Evolutionary conservation across 1,284 basidiomycete species (phyloP).

Genomic region (Puccinia novopanici): DNA sequence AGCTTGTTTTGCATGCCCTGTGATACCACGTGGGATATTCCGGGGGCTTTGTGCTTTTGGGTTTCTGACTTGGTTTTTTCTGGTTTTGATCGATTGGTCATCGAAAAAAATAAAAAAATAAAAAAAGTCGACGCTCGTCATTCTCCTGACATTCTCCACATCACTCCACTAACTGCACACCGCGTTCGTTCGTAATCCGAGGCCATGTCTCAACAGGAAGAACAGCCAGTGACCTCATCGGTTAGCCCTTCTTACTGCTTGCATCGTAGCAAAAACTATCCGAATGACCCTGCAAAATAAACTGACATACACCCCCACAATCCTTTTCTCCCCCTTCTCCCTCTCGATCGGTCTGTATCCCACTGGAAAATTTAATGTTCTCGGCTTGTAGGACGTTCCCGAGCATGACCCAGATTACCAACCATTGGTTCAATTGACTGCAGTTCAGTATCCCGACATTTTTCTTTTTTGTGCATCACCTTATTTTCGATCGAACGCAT

Average conservation of each 20-base stretch:
- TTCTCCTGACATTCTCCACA: not conserved
- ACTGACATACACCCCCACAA: not conserved
- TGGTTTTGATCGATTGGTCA: too few species aligned
- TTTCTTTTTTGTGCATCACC: not conserved
- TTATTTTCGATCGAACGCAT: not conserved
- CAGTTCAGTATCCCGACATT: not conserved
- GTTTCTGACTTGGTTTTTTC: too few species aligned
- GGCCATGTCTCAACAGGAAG: not conserved
- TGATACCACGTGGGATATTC: too few species aligned
- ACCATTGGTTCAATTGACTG: constrained; percentile 13
- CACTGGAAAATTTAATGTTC: not conserved
- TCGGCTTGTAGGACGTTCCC: not conserved
- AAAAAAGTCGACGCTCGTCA: not conserved
- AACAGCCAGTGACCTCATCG: not conserved
- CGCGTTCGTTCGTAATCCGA: not conserved
- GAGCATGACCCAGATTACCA: constrained; percentile 27
- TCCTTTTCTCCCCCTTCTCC: not conserved
- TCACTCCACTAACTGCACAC: not conserved
- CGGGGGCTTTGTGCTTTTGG: too few species aligned
- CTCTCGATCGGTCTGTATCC: not conserved
- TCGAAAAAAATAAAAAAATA: not conserved
- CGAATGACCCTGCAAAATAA: not conserved
- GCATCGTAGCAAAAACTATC: too few species aligned
- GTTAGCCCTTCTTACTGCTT: not conserved
- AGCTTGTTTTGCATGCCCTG: too few species aligned